phyloP scores from a whole-genome alignment of 1,284 basidiomycete genomes.

The Xerocomus amazonicus region DNA sequence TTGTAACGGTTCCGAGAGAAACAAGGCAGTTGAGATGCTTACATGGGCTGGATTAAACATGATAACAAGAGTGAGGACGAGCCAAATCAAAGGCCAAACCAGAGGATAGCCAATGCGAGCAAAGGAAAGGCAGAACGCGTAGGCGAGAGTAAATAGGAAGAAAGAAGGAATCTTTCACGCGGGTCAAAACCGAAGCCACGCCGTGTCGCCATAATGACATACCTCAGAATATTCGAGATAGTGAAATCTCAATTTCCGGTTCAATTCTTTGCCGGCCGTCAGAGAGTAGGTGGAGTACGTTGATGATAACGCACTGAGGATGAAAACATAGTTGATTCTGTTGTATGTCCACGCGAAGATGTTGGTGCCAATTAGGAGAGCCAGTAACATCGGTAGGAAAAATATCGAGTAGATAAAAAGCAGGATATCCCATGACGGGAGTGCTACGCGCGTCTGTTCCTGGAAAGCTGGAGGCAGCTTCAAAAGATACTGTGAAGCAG shows the following conservation, averaged over 20 bases:
- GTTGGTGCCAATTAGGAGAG: slow-evolving; percentile 79
- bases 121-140: slow-evolving; percentile 86
- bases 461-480: slow-evolving; percentile 50
- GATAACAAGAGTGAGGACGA: slow-evolving; percentile 58
- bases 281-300: background rate
- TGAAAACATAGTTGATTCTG: slow-evolving; percentile 88
- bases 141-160: slow-evolving; percentile 71
- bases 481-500: background rate
- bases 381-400: slow-evolving; percentile 74
- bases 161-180: slow-evolving; percentile 68
- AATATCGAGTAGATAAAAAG: slow-evolving; percentile 79
- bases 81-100: slow-evolving; percentile 86
- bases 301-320: slow-evolving; percentile 61
- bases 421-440: slow-evolving; percentile 75
- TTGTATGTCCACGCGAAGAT: slow-evolving; percentile 73
- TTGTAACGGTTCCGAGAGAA: background rate
- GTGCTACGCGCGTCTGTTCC: slow-evolving; percentile 46
- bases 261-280: slow-evolving; percentile 55
- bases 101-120: slow-evolving; percentile 50
- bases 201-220: slow-evolving; percentile 10
- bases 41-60: slow-evolving; percentile 79
- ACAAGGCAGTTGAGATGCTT: slow-evolving; percentile 30
- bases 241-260: slow-evolving; percentile 77
- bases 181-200: slow-evolving; percentile 2
- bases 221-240: slow-evolving; percentile 83